Evolutionary conservation across 805 yeast species (phyloP).

Genomic region (Schwanniomyces sp.): DNA sequence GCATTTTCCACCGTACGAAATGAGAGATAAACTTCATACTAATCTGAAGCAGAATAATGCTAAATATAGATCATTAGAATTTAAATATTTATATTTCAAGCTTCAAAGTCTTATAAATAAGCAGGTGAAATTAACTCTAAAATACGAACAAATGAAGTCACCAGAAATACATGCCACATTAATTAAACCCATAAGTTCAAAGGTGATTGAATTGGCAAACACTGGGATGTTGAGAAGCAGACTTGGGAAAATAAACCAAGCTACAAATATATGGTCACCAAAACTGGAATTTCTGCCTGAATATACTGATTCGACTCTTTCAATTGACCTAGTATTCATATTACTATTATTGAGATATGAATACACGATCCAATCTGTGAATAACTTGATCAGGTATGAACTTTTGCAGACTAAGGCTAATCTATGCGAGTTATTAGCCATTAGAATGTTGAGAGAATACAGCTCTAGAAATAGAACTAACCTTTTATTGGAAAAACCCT

Average conservation of each 20-base stretch:
- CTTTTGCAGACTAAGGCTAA: conserved; percentile 45
- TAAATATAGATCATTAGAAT: conserved; percentile 29
- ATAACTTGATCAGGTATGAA: conserved; percentile 36
- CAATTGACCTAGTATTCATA: conserved; percentile 28
- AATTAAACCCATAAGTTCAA: conserved; percentile 46
- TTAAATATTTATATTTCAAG: conserved; percentile 38
- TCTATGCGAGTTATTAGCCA: conserved; percentile 54
- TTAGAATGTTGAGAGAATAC: conserved; percentile 48
- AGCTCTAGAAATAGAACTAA: conserved; percentile 43
- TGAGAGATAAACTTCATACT: background rate
- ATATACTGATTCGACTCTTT: conserved; percentile 15
- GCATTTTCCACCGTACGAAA: background rate
- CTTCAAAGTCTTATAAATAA: conserved; percentile 44
- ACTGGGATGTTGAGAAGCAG: conserved; percentile 31
- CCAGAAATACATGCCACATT: conserved; percentile 50
- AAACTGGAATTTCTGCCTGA: conserved; percentile 17
- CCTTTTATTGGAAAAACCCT: conserved; percentile 46
- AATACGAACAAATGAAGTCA: conserved; percentile 50
- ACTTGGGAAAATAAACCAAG: conserved; percentile 28
- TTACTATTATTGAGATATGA: conserved; percentile 37
- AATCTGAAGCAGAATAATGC: conserved; percentile 5
- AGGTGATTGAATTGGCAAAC: conserved; percentile 39
- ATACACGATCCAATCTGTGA: conserved; percentile 38
- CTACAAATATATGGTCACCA: conserved; percentile 17
- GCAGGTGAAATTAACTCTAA: conserved; percentile 44